Evolutionary conservation across 345 rosid genomes (phyloP), one percentile per base, ranked within the genome.

Genomic region (Melaleuca quinquenervia): DNA sequence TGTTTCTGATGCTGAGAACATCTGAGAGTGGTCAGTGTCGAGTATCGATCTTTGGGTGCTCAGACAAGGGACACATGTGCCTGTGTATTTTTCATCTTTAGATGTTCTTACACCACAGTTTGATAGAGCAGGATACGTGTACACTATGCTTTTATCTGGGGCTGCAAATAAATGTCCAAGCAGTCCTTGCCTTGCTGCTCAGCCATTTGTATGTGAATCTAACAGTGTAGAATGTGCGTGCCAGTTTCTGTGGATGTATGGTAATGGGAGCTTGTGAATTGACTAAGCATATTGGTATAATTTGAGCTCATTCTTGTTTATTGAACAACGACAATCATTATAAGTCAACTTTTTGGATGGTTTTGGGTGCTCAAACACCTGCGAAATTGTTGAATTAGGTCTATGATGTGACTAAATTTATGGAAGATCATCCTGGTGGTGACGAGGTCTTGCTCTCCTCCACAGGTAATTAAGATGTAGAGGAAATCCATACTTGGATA

Each of bases 341-440:
- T 20, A 32, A 32, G 45, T 32, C 3, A 5, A 50, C 27, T 29
- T 82, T 54, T n/a, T 44, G 14, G 48, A 54, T 50, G 41, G 50
- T 24, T 36, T 84, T 36, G 75, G 85, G 50, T 15, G 8, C 56
- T 55, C 45, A 64, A 84, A 70, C 50, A 50, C 74, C 50, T 50
- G 32, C 36, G 3, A 20, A 11, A 26, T 21, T 83, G 74, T 75
- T 88, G 70, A 84, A 78, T 21, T 86, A 95, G 98, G 96, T 95
- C 11, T 95, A 89, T 64, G 90, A 95, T 88, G 98, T 95, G 88
- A 95, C 98, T 32, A 93, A 93, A 87, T 95, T 95, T 89, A 88
- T 95, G 93, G 96, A 94, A 7, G 96, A 95, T 84, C 98, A 94
- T 91, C 98, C 98, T 80, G 96, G 96, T 87, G 98, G 96, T 41